A percentile compares a stretch with the other conserved stretches of the same genome.
These are phyloP conservation scores for Senna tora DNA, from an alignment of 306 rosid genomes.

Conservation along the genomic window DNA sequence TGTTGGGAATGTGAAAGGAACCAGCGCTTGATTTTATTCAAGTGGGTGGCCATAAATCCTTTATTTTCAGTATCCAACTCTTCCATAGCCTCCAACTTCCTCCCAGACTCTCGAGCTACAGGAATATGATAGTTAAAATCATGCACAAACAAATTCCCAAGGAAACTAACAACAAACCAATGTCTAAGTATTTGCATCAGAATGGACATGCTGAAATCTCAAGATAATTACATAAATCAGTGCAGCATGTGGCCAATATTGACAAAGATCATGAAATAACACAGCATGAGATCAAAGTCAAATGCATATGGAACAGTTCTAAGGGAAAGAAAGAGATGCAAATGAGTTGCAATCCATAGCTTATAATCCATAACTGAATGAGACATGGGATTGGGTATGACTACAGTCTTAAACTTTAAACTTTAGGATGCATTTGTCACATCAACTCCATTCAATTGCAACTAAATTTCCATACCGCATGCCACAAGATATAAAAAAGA, in stretches of 20 bases:
- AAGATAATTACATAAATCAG: slow-evolving; percentile 11
- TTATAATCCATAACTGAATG: slow-evolving; percentile 7
- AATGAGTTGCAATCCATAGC: slow-evolving; percentile 2
- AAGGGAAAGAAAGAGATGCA: neutral
- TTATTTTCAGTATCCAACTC: slow-evolving; percentile 69
- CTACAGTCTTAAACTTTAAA: neutral
- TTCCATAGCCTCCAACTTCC: slow-evolving; percentile 63
- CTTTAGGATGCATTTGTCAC: slow-evolving; percentile 3
- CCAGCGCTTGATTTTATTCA: slow-evolving; percentile 74
- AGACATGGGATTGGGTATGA: neutral
- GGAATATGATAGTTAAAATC: slow-evolving; percentile 33
- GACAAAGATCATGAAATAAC: slow-evolving; percentile 12
- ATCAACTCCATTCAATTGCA: neutral
- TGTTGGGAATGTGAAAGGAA: slow-evolving; percentile 79
- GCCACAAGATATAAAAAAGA: slow-evolving; percentile 1
- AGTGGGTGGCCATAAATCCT: slow-evolving; percentile 55
- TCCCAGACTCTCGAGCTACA: slow-evolving; percentile 80
- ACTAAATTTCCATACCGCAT: neutral
- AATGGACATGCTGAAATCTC: slow-evolving; percentile 12
- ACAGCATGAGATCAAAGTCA: slow-evolving; percentile 17
- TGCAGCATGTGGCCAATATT: slow-evolving; percentile 2
- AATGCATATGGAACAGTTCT: slow-evolving; percentile 7
- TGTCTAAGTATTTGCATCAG: slow-evolving; percentile 4
- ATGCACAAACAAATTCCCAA: slow-evolving; percentile 30
- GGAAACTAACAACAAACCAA: slow-evolving; percentile 20